A percentile compares a stretch with the other conserved stretches of the same genome.
phyloP scores from a whole-genome alignment of 2,329 filamentous ascomycete species.

The Alternaria sp. region DNA sequence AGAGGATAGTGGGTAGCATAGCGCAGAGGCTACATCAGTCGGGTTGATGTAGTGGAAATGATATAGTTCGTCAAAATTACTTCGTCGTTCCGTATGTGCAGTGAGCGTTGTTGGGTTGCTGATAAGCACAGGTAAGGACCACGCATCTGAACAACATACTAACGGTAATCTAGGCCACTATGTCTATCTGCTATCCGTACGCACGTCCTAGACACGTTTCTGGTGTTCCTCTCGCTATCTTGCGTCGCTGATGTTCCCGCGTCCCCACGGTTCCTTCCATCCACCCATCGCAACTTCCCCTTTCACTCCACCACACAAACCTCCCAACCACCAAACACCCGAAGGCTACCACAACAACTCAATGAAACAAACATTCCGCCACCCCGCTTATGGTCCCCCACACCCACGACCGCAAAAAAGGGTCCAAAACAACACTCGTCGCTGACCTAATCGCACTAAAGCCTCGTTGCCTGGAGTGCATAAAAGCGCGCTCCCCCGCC shows the following conservation, averaged over 20 bases:
- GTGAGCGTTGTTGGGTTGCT: not conserved
- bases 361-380: not conserved
- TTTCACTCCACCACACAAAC: not conserved
- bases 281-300: not conserved
- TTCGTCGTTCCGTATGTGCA: not conserved
- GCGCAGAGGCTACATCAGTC: not conserved
- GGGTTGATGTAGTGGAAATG: not conserved
- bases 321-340: not conserved
- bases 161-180: not conserved
- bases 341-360: not conserved
- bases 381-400: not conserved
- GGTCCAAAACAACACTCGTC: not conserved
- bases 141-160: not conserved
- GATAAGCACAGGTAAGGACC: not conserved
- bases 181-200: not conserved
- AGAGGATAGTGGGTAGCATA: conserved; percentile 5
- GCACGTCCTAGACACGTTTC: not conserved
- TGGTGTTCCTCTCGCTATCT: not conserved
- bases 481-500: not conserved
- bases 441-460: not conserved
- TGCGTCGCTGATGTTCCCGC: not conserved
- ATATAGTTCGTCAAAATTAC: not conserved
- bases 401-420: not conserved
- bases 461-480: not conserved
- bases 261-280: not conserved